Evolutionary conservation across 306 rosid genomes (phyloP).

Genomic region (Gleditsia sinensis): DNA sequence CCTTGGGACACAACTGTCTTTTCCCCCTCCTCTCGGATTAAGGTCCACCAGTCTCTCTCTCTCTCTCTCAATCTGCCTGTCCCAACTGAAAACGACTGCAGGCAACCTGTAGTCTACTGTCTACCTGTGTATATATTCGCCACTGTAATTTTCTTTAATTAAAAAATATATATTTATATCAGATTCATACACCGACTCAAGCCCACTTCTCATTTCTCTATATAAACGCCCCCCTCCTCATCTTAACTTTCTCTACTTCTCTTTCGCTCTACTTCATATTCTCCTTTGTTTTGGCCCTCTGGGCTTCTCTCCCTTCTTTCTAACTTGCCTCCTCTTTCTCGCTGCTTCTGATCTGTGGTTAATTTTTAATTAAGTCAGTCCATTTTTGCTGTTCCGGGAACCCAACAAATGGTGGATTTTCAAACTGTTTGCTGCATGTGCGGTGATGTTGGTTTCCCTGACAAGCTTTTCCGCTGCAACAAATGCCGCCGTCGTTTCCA

Average conservation of each 20-base stretch:
- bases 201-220: constrained; percentile 35
- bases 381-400: too few relatives aligned
- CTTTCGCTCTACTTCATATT: not conserved
- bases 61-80: constrained; percentile 44
- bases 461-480: constrained; percentile 95
- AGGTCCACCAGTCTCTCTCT: constrained; percentile 46
- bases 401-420: constrained; percentile 62
- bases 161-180: constrained; percentile 1
- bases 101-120: constrained; percentile 70
- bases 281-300: constrained; percentile 18
- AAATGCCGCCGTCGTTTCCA: constrained; percentile 84
- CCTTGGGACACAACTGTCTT: constrained; percentile 42
- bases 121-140: not conserved
- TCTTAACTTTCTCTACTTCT: not conserved
- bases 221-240: constrained; percentile 39
- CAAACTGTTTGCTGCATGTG: constrained; percentile 93
- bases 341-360: too few relatives aligned
- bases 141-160: not conserved
- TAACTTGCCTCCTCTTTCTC: too few relatives aligned
- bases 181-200: constrained; percentile 65
- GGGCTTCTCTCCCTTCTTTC: not conserved
- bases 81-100: constrained; percentile 88
- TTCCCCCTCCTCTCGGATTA: constrained; percentile 38
- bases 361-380: too few relatives aligned
- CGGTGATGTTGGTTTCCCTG: constrained; percentile 90